Conservation (phyloP, 2,329 filamentous ascomycete genomes). For the Nemania diffusa region DNA sequence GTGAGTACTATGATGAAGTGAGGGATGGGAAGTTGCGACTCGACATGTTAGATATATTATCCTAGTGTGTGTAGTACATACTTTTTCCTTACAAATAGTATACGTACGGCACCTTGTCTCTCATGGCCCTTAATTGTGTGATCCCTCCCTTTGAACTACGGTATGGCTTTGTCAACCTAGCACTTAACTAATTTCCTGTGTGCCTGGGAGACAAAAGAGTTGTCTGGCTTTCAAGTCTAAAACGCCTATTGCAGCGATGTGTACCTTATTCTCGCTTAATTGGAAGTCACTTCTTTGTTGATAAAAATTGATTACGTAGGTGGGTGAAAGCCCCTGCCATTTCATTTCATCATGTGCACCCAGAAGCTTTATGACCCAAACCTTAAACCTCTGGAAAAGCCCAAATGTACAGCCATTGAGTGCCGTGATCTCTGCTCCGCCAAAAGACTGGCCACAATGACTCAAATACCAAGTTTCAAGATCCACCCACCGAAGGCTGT, state of each 20-base stretch:
- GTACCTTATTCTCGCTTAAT: not conserved
- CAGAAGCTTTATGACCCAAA: not conserved
- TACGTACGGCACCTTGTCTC: no score
- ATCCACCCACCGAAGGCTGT: conserved; percentile 1
- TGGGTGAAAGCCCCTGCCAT: not conserved
- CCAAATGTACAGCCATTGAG: conserved; percentile 5
- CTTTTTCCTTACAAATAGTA: no score
- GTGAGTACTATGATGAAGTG: no score
- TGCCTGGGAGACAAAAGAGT: no score
- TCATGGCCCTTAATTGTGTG: not conserved
- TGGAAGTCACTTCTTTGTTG: not conserved
- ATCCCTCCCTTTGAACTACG: not conserved
- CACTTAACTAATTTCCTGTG: not conserved
- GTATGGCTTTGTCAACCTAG: not conserved
- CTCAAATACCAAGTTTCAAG: not conserved
- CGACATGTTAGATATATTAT: not conserved
- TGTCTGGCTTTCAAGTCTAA: not conserved
- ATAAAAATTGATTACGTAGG: not conserved
- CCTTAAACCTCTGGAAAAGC: conserved; percentile 14
- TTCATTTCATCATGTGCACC: not conserved
- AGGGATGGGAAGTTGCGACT: not conserved
- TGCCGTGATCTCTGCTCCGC: conserved; percentile 2
- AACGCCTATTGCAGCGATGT: not conserved
- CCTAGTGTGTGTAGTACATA: not conserved
- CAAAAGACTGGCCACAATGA: conserved; percentile 11